Percentiles rank a stretch among this genome's conserved stretches.
phyloP scores from a whole-genome alignment of 768 basidiomycete genomes.

The Boletus reticuloceps region DNA sequence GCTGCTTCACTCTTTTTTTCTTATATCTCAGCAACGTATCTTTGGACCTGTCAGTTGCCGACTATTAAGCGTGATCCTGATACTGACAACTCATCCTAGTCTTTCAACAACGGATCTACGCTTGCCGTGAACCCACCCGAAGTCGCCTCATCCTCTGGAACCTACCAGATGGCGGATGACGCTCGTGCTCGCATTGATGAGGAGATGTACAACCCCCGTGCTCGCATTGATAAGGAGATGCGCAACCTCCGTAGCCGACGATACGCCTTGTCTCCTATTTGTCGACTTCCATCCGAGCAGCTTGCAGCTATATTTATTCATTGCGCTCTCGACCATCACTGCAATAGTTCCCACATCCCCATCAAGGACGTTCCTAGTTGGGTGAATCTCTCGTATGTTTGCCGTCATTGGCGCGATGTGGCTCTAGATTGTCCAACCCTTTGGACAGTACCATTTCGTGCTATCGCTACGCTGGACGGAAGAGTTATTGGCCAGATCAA shows the following conservation, averaged over 20 bases:
- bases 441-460: conserved; percentile 36
- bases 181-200: neutral
- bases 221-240: too few relatives aligned
- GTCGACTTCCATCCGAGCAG: conserved; percentile 12
- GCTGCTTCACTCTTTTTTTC: too few relatives aligned
- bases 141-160: too few relatives aligned
- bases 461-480: conserved; percentile 33
- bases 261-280: conserved; percentile 9
- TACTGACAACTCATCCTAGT: too few relatives aligned
- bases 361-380: neutral
- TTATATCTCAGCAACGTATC: too few relatives aligned
- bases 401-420: conserved; percentile 40
- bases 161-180: too few relatives aligned
- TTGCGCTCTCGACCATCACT: neutral
- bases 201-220: neutral
- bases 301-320: conserved; percentile 15
- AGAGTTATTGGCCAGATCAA: conserved; percentile 43
- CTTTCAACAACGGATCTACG: too few relatives aligned
- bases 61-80: too few relatives aligned
- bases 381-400: conserved; percentile 12
- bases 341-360: neutral
- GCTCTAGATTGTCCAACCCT: conserved; percentile 38
- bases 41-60: too few relatives aligned
- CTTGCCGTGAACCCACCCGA: too few relatives aligned
- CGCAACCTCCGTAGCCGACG: neutral